Percentiles rank a stretch among this genome's conserved stretches.
These are phyloP conservation scores for Otatea glauca DNA, from an alignment of 176 grass and related monocot genomes.

Conservation along the genomic window DNA sequence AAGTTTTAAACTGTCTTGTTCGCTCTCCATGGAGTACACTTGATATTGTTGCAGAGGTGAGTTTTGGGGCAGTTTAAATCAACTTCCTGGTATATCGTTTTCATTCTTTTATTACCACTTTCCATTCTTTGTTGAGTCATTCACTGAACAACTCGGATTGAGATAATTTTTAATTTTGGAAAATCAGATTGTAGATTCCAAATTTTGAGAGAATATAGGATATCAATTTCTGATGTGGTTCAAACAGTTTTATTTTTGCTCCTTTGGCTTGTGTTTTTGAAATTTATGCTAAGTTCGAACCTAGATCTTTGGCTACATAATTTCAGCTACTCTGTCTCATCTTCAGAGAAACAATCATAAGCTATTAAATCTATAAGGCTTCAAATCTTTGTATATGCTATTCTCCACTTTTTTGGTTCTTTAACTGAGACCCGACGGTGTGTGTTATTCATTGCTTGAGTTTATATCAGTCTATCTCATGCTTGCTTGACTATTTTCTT, in stretches of 20 bases:
- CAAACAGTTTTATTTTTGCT: conserved; percentile 8
- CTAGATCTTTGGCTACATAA: conserved; percentile 4
- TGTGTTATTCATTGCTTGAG: conserved; percentile 1
- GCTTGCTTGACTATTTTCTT: conserved; percentile 14
- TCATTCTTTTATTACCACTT: conserved; percentile 14
- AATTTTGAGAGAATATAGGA: not conserved
- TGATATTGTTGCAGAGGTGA: conserved; percentile 78
- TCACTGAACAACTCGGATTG: no score
- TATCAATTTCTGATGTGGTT: conserved; percentile 19
- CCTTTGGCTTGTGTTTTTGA: conserved; percentile 21
- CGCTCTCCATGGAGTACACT: conserved; percentile 97
- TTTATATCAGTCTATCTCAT: conserved; percentile 13
- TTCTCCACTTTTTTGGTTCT: conserved; percentile 29
- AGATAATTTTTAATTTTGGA: not conserved
- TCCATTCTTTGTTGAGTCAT: not conserved
- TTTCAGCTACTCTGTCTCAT: conserved; percentile 24
- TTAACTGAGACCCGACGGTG: conserved; percentile 18
- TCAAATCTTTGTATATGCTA: conserved; percentile 12
- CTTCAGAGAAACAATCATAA: conserved; percentile 16
- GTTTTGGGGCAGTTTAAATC: conserved; percentile 24
- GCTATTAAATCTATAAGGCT: not conserved
- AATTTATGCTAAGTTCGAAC: conserved; percentile 1
- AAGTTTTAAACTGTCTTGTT: conserved; percentile 89
- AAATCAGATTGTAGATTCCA: conserved; percentile 2
- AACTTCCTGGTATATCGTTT: conserved; percentile 14